Percentiles rank a stretch among this genome's conserved stretches.
Conservation (phyloP, 2,329 filamentous ascomycete species). For the Knufia fluminis region DNA sequence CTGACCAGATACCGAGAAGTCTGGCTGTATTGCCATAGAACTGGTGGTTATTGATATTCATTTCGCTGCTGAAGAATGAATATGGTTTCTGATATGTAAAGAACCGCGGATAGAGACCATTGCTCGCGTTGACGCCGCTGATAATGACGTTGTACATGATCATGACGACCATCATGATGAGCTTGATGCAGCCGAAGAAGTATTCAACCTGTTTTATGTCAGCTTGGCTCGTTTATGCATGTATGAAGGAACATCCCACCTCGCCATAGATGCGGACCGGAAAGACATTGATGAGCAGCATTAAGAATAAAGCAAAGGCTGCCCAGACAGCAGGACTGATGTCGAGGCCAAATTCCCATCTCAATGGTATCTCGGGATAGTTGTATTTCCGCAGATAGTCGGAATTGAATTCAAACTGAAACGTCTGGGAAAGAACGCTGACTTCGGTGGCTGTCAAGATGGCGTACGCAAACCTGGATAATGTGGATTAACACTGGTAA, state of each 20-base stretch:
- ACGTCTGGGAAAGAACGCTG: slow-evolving; percentile 32
- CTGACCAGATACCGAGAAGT: slow-evolving; percentile 33
- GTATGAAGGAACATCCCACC: no score
- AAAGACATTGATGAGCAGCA: slow-evolving; percentile 30
- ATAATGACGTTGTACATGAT: slow-evolving; percentile 37
- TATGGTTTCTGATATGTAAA: slow-evolving; percentile 22
- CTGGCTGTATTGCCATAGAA: slow-evolving; percentile 24
- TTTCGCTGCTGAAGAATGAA: slow-evolving; percentile 23
- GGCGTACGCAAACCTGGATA: slow-evolving; percentile 27
- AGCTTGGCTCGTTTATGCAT: no score
- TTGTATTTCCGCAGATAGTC: slow-evolving; percentile 25
- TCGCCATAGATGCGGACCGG: slow-evolving; percentile 30
- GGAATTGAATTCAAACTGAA: slow-evolving; percentile 33
- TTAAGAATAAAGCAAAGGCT: slow-evolving; percentile 27
- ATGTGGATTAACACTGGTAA: background rate
- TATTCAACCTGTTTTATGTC: no score
- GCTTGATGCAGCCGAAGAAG: slow-evolving; percentile 29
- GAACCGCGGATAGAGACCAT: slow-evolving; percentile 28
- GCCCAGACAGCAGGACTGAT: slow-evolving; percentile 34
- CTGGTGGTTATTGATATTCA: background rate
- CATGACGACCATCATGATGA: slow-evolving; percentile 32
- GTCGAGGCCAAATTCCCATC: slow-evolving; percentile 24
- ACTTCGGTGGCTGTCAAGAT: slow-evolving; percentile 31
- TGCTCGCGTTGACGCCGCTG: slow-evolving; percentile 25
- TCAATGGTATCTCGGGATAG: slow-evolving; percentile 29